Percentiles rank a stretch among this genome's conserved stretches.
phyloP scores from a whole-genome alignment of 2,329 filamentous ascomycete genomes.

The Penicillium janthinellum region DNA sequence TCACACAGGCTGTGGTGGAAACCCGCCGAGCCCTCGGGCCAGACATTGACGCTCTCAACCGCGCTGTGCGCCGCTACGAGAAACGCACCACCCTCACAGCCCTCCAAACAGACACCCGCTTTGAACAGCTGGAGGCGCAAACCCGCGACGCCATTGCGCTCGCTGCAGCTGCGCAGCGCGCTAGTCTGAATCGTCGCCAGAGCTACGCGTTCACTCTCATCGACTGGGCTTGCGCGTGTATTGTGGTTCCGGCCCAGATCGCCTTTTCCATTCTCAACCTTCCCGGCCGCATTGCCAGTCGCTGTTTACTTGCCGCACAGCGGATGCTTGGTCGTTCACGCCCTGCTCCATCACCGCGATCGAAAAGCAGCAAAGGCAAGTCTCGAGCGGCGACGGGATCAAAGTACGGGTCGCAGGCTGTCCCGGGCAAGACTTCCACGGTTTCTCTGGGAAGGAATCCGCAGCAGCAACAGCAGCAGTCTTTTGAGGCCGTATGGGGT shows the following conservation, averaged over 20 bases:
- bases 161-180: slow-evolving; percentile 67
- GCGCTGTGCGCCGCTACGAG: slow-evolving; percentile 87
- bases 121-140: slow-evolving; percentile 70
- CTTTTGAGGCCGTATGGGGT: neutral
- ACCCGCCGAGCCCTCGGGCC: slow-evolving; percentile 70
- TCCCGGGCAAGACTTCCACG: neutral
- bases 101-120: slow-evolving; percentile 73
- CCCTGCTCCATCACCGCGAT: slow-evolving; percentile 3
- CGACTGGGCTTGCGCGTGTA: slow-evolving; percentile 38
- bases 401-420: slow-evolving; percentile 4
- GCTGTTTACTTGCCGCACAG: slow-evolving; percentile 19
- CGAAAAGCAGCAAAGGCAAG: slow-evolving; percentile 28
- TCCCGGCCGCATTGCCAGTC: slow-evolving; percentile 31
- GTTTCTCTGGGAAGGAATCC: neutral
- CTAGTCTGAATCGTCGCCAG: slow-evolving; percentile 21
- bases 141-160: slow-evolving; percentile 77
- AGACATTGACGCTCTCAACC: slow-evolving; percentile 83
- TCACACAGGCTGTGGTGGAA: slow-evolving; percentile 51
- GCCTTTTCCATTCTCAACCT: slow-evolving; percentile 33
- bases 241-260: slow-evolving; percentile 42
- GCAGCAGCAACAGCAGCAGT: slow-evolving; percentile 8
- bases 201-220: slow-evolving; percentile 35
- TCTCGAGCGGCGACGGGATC: slow-evolving; percentile 1
- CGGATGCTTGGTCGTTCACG: slow-evolving; percentile 11
- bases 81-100: slow-evolving; percentile 78